These are phyloP conservation scores for Candida hungchunana DNA, from an alignment of 805 yeast species.

Conservation along the genomic window DNA sequence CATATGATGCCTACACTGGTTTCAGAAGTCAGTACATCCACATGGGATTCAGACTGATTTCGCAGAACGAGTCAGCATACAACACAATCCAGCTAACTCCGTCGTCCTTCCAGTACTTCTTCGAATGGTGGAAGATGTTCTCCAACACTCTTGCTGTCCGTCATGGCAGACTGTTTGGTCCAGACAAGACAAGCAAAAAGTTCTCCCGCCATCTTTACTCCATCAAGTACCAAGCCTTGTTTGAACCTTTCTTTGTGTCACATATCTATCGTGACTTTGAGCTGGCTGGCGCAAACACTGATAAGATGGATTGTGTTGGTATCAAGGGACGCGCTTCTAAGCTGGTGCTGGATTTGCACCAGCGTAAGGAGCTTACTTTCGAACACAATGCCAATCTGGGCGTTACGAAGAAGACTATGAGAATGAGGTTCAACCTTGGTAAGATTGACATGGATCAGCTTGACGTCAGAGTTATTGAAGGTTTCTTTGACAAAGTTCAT, in stretches of 20 bases:
- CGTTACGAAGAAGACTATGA: slow-evolving; percentile 42
- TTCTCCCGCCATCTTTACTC: slow-evolving; percentile 73
- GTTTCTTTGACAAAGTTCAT: slow-evolving; percentile 34
- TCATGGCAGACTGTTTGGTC: slow-evolving; percentile 66
- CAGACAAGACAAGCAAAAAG: slow-evolving; percentile 50
- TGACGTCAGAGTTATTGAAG: slow-evolving; percentile 57
- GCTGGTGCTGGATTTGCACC: slow-evolving; percentile 65
- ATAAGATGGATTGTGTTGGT: slow-evolving; percentile 53
- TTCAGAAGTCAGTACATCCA: slow-evolving; percentile 83
- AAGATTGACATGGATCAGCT: slow-evolving; percentile 50
- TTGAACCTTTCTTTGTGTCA: slow-evolving; percentile 69
- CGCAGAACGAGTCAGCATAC: slow-evolving; percentile 39
- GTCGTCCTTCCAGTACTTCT: slow-evolving; percentile 59
- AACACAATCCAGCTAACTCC: slow-evolving; percentile 82
- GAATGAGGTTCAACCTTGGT: slow-evolving; percentile 63
- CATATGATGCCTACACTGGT: slow-evolving; percentile 76
- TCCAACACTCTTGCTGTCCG: slow-evolving; percentile 79
- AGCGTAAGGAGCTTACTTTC: slow-evolving; percentile 44
- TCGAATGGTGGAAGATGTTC: slow-evolving; percentile 83
- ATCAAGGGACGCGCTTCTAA: slow-evolving; percentile 55
- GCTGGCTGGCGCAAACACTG: slow-evolving; percentile 35
- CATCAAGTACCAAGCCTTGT: slow-evolving; percentile 70
- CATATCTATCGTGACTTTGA: slow-evolving; percentile 61
- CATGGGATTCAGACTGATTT: slow-evolving; percentile 53
- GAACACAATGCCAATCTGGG: slow-evolving; percentile 44